Evolutionary conservation across 1,284 basidiomycete species (phyloP).

Genomic region (Marasmius sp.): DNA sequence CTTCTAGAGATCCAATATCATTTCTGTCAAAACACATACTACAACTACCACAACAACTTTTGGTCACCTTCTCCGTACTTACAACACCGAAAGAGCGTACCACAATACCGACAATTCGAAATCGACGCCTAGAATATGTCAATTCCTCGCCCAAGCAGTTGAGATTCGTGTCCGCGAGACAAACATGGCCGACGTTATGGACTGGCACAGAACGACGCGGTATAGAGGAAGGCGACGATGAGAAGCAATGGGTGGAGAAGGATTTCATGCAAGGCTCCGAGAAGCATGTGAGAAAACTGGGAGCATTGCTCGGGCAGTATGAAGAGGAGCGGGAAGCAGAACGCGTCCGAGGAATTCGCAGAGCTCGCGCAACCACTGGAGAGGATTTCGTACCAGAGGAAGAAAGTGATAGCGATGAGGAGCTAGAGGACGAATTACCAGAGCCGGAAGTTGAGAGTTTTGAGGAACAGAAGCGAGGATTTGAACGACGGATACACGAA

Average conservation of each 20-base stretch:
- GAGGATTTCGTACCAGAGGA: slow-evolving; percentile 65
- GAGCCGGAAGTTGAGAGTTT: slow-evolving; percentile 32
- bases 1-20: slow-evolving; percentile 53
- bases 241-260: slow-evolving; percentile 64
- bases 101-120: slow-evolving; percentile 59
- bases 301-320: slow-evolving; percentile 60
- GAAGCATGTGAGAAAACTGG: slow-evolving; percentile 70
- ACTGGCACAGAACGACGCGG: slow-evolving; percentile 49
- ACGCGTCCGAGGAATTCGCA: slow-evolving; percentile 47
- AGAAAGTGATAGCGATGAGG: slow-evolving; percentile 52
- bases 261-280: slow-evolving; percentile 58
- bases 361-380: slow-evolving; percentile 35
- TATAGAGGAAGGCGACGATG: slow-evolving; percentile 57
- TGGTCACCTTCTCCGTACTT: slow-evolving; percentile 54
- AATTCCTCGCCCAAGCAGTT: slow-evolving; percentile 54
- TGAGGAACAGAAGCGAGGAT: slow-evolving; percentile 45
- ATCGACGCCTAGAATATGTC: slow-evolving; percentile 64
- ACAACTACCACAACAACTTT: slow-evolving; percentile 67
- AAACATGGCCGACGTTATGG: slow-evolving; percentile 68
- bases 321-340: slow-evolving; percentile 75
- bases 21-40: slow-evolving; percentile 62
- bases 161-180: slow-evolving; percentile 47
- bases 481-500: slow-evolving; percentile 64
- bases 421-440: slow-evolving; percentile 14
- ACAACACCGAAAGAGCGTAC: slow-evolving; percentile 70